phyloP scores from a whole-genome alignment of 2,329 filamentous ascomycete species.

The Beauveria scarabaeidicola region DNA sequence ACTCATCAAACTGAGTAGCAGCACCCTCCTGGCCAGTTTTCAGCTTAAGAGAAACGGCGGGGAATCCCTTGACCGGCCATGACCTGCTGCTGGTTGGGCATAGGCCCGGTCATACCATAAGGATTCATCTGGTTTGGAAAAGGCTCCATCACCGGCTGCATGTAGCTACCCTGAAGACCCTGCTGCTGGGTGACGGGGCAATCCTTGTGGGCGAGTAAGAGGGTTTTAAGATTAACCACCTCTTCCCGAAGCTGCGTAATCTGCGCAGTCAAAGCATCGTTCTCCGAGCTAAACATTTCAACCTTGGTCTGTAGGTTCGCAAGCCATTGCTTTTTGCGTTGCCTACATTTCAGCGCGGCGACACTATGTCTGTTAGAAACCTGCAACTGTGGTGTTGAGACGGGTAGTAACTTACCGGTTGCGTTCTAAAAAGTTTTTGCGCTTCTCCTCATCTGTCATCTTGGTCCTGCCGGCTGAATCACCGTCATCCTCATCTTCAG shows the following conservation, averaged over 20 bases:
- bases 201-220: conserved; percentile 90
- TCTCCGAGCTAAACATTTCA: conserved; percentile 85
- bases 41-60: conserved; percentile 47
- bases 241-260: conserved; percentile 83
- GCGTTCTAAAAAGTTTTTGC: conserved; percentile 93
- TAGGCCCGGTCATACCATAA: conserved; percentile 47
- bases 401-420: conserved; percentile 62
- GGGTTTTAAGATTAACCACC: conserved; percentile 87
- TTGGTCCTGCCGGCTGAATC: conserved; percentile 57
- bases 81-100: conserved; percentile 43
- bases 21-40: conserved; percentile 2
- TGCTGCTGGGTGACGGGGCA: conserved; percentile 88
- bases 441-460: conserved; percentile 98
- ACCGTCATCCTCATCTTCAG: conserved; percentile 48
- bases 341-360: conserved; percentile 90
- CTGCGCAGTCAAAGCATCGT: conserved; percentile 75
- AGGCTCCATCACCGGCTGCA: conserved; percentile 48
- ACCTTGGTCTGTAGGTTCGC: conserved; percentile 91
- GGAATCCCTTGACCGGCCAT: conserved; percentile 48
- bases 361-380: conserved; percentile 50
- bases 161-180: conserved; percentile 47
- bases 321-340: conserved; percentile 98
- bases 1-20: not conserved
- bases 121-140: conserved; percentile 48
- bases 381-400: not conserved